phyloP scores from a whole-genome alignment of 2,329 filamentous ascomycete species.

The Colletotrichum limetticola region DNA sequence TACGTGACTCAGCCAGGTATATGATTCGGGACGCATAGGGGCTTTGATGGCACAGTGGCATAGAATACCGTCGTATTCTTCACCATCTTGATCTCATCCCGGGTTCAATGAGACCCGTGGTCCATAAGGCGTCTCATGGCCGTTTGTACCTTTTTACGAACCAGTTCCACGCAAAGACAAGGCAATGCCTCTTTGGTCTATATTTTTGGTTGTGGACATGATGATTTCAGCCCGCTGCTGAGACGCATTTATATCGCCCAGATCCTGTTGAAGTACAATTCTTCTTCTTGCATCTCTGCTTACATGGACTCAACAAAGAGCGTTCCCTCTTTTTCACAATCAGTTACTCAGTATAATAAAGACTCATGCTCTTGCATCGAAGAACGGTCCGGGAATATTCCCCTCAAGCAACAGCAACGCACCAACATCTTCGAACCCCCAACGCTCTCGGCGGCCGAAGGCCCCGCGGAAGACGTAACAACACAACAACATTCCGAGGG shows the following conservation, averaged over 20 bases:
- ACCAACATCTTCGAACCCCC: no score
- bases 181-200: not conserved
- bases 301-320: no score
- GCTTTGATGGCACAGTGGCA: not conserved
- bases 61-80: not conserved
- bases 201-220: not conserved
- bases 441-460: no score
- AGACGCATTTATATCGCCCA: not conserved
- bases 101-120: not conserved
- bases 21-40: not conserved
- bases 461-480: no score
- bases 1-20: not conserved
- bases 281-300: accelerated
- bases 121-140: not conserved
- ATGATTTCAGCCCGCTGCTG: not conserved
- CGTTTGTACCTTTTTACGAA: not conserved
- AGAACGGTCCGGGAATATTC: not conserved
- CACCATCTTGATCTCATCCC: not conserved
- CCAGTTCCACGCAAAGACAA: not conserved
- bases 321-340: no score
- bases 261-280: no score
- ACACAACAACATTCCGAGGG: no score
- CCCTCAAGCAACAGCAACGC: not conserved
- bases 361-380: not conserved
- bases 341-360: not conserved